These are phyloP conservation scores for Cytospora piceicola DNA, from an alignment of 2,329 filamentous ascomycete genomes.

Conservation along the genomic window DNA sequence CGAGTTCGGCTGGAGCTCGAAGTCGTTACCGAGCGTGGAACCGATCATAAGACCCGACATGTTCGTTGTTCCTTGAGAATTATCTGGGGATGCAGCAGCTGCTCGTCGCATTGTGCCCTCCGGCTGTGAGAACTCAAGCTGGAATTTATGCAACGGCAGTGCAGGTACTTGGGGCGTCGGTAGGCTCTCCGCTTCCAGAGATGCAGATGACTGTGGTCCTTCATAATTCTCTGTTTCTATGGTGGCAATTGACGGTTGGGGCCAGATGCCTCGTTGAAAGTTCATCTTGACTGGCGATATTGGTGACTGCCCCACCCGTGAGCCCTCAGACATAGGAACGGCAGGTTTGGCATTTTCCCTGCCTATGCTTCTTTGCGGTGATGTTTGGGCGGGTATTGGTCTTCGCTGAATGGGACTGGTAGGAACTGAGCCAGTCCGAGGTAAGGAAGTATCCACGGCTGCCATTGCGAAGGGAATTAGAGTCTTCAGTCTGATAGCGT, in stretches of 20 bases:
- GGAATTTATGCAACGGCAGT: conserved; percentile 45
- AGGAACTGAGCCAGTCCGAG: conserved; percentile 34
- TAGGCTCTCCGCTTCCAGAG: conserved; percentile 40
- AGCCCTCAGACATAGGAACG: conserved; percentile 41
- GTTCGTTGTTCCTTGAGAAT: not conserved
- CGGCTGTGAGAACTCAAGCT: conserved; percentile 31
- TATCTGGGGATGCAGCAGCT: conserved; percentile 15
- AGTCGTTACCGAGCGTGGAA: conserved; percentile 7
- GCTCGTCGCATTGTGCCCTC: conserved; percentile 24
- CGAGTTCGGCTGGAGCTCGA: conserved; percentile 31
- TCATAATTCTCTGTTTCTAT: conserved; percentile 47
- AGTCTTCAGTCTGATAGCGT: conserved; percentile 22
- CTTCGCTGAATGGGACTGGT: conserved; percentile 40
- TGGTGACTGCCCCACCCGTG: conserved; percentile 55
- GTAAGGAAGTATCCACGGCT: conserved; percentile 37
- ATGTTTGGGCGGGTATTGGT: conserved; percentile 42
- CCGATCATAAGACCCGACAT: not conserved
- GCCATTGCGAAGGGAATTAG: conserved; percentile 38
- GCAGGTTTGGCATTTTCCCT: conserved; percentile 39
- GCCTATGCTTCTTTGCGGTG: conserved; percentile 42
- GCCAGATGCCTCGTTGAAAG: conserved; percentile 57
- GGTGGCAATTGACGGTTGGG: conserved; percentile 54
- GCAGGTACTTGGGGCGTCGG: conserved; percentile 42
- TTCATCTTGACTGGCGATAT: conserved; percentile 61
- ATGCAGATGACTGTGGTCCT: conserved; percentile 11